Evolutionary conservation across 768 basidiomycete species (phyloP).

Genomic region (Lactarius vividus): DNA sequence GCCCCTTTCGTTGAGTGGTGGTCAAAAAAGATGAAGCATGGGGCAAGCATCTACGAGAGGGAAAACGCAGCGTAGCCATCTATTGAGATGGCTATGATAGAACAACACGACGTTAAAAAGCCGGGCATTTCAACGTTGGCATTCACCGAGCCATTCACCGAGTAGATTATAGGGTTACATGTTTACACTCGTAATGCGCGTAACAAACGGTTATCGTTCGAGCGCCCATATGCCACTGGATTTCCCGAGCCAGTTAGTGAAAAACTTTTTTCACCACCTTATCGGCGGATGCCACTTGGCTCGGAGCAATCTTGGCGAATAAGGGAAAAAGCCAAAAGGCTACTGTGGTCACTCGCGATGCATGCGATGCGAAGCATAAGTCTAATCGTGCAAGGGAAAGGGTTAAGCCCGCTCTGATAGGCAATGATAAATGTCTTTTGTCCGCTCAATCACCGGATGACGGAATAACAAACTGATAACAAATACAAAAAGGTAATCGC

Average conservation of each 20-base stretch:
- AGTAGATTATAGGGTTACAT: constrained; percentile 36
- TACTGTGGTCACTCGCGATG: neutral
- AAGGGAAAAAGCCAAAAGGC: neutral
- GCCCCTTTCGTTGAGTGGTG: constrained; percentile 35
- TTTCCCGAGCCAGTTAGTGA: constrained; percentile 28
- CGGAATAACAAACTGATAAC: neutral
- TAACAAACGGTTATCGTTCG: neutral
- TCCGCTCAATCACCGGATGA: neutral
- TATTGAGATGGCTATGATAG: neutral
- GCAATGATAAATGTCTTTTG: neutral
- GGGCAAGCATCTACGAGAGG: constrained; percentile 25
- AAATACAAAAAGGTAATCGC: neutral
- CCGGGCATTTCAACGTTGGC: constrained; percentile 9
- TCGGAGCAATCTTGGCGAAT: constrained; percentile 22
- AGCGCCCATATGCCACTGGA: neutral
- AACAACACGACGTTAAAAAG: constrained; percentile 11
- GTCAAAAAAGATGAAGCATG: constrained; percentile 24
- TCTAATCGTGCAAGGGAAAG: neutral
- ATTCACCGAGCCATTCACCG: constrained; percentile 59
- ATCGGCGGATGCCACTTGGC: constrained; percentile 8
- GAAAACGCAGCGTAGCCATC: constrained; percentile 24
- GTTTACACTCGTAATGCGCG: neutral
- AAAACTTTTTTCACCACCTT: constrained; percentile 19
- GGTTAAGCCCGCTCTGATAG: neutral
- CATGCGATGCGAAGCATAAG: neutral